phyloP scores from a whole-genome alignment of 768 basidiomycete genomes.

The Ramaria sp. region DNA sequence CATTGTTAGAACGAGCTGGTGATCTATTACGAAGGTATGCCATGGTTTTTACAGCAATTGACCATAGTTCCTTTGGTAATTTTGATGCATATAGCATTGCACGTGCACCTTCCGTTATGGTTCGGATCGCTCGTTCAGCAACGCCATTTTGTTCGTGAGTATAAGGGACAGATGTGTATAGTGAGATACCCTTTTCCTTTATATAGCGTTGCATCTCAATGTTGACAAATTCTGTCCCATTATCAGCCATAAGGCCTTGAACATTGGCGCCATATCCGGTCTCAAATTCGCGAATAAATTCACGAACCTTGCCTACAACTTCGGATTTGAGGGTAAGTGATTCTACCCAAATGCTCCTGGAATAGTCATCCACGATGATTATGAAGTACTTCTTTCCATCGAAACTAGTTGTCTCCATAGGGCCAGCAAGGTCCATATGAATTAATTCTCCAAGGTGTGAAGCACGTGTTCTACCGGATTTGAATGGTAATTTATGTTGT shows the following conservation, averaged over 20 bases:
- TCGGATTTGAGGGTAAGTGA: not conserved
- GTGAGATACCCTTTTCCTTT: not conserved
- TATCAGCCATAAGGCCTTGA: not conserved
- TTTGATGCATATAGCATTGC: constrained; percentile 1
- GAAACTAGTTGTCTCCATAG: too few relatives aligned
- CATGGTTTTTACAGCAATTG: not conserved
- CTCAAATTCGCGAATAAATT: not conserved
- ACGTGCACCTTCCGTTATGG: not conserved
- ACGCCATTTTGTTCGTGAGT: not conserved
- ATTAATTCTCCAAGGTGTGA: not conserved
- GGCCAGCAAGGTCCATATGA: not conserved
- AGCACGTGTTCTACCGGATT: not conserved
- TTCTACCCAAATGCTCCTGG: not conserved
- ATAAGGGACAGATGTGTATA: not conserved
- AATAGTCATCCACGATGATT: not conserved
- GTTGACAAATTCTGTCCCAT: not conserved
- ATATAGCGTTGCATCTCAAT: too few relatives aligned
- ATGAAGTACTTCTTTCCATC: not conserved
- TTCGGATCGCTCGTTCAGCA: constrained; percentile 1
- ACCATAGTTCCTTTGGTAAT: not conserved
- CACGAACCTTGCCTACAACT: not conserved
- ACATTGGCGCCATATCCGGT: not conserved
- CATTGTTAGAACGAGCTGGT: not conserved
- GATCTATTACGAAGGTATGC: not conserved
- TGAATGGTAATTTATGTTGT: not conserved